A percentile compares a stretch with the other conserved stretches of the same genome.
Evolutionary conservation across 805 yeast genomes (phyloP).

Genomic region (Ogataea neopini): DNA sequence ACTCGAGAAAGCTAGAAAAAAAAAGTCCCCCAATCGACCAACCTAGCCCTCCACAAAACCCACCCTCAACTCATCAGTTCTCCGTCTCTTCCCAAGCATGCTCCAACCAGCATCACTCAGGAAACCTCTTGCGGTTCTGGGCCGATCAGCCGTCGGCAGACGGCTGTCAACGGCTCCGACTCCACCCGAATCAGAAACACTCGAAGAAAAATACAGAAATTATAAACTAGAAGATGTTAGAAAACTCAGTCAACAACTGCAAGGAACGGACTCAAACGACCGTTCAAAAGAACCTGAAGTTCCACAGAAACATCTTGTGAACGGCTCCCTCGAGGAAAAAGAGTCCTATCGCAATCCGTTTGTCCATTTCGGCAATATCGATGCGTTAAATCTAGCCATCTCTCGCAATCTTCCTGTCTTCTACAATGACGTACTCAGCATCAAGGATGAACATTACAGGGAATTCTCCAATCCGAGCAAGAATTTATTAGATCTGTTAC

Average conservation of each 20-base stretch:
- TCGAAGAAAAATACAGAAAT: neutral
- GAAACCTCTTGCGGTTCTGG: neutral
- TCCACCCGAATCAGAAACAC: conserved; percentile 3
- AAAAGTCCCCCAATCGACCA: too few relatives aligned
- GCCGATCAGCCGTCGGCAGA: neutral
- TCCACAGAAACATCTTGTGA: conserved; percentile 8
- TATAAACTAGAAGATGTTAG: conserved; percentile 5
- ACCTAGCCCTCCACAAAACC: too few relatives aligned
- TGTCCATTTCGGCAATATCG: conserved; percentile 16
- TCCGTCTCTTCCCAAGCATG: too few relatives aligned
- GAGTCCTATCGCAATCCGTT: conserved; percentile 20
- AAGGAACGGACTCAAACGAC: neutral
- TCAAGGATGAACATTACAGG: conserved; percentile 21
- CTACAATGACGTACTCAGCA: conserved; percentile 20
- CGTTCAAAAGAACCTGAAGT: conserved; percentile 7
- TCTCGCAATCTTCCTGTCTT: conserved; percentile 11
- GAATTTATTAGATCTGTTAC: conserved; percentile 16
- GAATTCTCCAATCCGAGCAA: conserved; percentile 9
- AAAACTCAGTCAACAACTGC: conserved; percentile 5
- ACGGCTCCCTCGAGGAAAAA: conserved; percentile 16
- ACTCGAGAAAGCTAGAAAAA: too few relatives aligned
- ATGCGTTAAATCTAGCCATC: conserved; percentile 19
- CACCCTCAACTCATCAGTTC: too few relatives aligned
- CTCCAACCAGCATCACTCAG: neutral
- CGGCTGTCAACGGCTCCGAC: neutral